Evolutionary conservation across 495 filamentous ascomycete genomes (phyloP).

Genomic region (Penicillium paxilli): DNA sequence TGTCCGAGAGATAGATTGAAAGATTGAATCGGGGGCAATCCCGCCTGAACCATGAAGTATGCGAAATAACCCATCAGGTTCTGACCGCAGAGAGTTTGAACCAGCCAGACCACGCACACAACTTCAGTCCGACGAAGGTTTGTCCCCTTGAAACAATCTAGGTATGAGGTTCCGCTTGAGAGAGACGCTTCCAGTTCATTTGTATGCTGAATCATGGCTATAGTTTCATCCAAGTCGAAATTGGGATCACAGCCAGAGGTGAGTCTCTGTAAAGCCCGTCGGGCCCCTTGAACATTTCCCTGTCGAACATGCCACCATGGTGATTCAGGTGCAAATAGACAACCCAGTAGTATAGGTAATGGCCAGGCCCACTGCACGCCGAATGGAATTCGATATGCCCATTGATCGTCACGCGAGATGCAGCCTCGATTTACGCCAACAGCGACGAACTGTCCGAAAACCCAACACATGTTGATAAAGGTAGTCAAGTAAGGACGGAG

Average conservation of each 20-base stretch:
- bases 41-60: constrained; percentile 68
- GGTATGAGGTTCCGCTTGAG: constrained; percentile 54
- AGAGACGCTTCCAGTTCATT: constrained; percentile 64
- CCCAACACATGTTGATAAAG: constrained; percentile 76
- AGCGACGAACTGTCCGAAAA: constrained; percentile 65
- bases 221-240: constrained; percentile 63
- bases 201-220: constrained; percentile 74
- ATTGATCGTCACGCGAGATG: constrained; percentile 40
- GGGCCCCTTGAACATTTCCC: constrained; percentile 58
- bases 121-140: constrained; percentile 70
- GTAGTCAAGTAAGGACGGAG: constrained; percentile 69
- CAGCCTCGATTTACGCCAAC: constrained; percentile 63
- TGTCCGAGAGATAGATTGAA: constrained; percentile 67
- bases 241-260: constrained; percentile 49
- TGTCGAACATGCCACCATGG: constrained; percentile 76
- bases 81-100: constrained; percentile 69
- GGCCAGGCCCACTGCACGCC: constrained; percentile 77
- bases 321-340: constrained; percentile 65
- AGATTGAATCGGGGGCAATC: constrained; percentile 52
- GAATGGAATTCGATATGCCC: constrained; percentile 63
- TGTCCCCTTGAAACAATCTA: constrained; percentile 68
- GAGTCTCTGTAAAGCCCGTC: constrained; percentile 53
- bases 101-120: constrained; percentile 62
- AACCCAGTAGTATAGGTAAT: constrained; percentile 61
- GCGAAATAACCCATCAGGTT: constrained; percentile 70